phyloP scores from a whole-genome alignment of 192 early-diverging fungal genomes.

The Coemansia sp. region DNA sequence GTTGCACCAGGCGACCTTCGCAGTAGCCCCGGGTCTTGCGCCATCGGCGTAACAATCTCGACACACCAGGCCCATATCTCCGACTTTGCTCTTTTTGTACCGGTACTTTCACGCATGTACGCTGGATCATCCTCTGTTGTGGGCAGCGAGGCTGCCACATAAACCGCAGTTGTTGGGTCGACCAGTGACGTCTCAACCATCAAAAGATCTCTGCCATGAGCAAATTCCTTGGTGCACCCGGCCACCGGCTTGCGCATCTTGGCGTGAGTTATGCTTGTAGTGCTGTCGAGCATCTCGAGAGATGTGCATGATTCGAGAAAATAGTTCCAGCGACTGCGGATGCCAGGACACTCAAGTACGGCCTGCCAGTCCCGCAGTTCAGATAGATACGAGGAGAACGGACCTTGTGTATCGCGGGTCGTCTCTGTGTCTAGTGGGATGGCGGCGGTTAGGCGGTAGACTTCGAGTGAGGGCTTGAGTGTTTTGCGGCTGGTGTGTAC shows the following conservation, averaged over 20 bases:
- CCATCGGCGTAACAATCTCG: constrained; percentile 40
- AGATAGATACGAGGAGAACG: constrained; percentile 35
- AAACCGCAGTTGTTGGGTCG: constrained; percentile 48
- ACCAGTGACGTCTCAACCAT: constrained; percentile 53
- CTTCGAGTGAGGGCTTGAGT: constrained; percentile 13
- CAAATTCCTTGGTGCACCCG: constrained; percentile 34
- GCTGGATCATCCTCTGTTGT: constrained; percentile 38
- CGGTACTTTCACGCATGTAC: constrained; percentile 25
- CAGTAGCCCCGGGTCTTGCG: not conserved
- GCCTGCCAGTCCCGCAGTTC: constrained; percentile 55
- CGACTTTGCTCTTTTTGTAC: constrained; percentile 29
- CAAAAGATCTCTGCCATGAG: constrained; percentile 36
- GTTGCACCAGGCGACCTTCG: too few relatives aligned
- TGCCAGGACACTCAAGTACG: constrained; percentile 44
- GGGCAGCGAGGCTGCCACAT: constrained; percentile 40
- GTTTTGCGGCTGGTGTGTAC: constrained; percentile 24
- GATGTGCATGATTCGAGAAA: constrained; percentile 27
- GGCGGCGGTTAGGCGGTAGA: constrained; percentile 45
- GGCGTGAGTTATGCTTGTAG: constrained; percentile 40
- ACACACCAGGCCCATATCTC: constrained; percentile 52
- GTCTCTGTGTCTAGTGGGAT: constrained; percentile 38
- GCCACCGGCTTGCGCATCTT: constrained; percentile 36
- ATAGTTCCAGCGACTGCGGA: constrained; percentile 51
- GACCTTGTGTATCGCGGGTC: constrained; percentile 43
- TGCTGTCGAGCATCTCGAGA: constrained; percentile 47